Percentiles rank a stretch among this genome's conserved stretches.
These are phyloP conservation scores for Exophiala bonariae DNA, from an alignment of 2,329 filamentous ascomycete genomes.

Conservation along the genomic window DNA sequence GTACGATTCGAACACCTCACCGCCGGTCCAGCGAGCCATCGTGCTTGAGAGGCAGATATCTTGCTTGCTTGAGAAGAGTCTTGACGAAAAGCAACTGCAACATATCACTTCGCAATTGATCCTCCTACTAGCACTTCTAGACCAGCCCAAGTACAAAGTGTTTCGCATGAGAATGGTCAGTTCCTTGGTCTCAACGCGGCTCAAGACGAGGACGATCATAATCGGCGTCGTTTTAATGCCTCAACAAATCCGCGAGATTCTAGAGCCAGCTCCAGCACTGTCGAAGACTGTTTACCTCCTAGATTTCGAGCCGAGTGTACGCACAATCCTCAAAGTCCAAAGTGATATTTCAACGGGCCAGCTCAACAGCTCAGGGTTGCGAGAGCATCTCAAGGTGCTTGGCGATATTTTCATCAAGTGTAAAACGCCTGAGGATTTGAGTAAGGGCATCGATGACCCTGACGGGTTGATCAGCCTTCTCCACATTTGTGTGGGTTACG, in stretches of 20 bases:
- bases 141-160: slow-evolving; percentile 12
- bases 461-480: slow-evolving; percentile 53
- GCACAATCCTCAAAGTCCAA: slow-evolving; percentile 12
- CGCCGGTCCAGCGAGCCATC: slow-evolving; percentile 22
- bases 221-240: slow-evolving; percentile 3
- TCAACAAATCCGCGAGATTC: background rate
- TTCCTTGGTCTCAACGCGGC: slow-evolving; percentile 5
- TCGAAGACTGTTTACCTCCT: slow-evolving; percentile 13
- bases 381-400: slow-evolving; percentile 21
- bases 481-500: slow-evolving; percentile 55
- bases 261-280: background rate
- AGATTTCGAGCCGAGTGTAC: slow-evolving; percentile 14
- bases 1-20: slow-evolving; percentile 18
- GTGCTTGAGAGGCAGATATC: slow-evolving; percentile 26
- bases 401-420: slow-evolving; percentile 44
- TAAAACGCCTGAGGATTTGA: slow-evolving; percentile 42
- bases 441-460: slow-evolving; percentile 50
- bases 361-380: slow-evolving; percentile 4
- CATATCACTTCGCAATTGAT: slow-evolving; percentile 4
- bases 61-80: slow-evolving; percentile 6
- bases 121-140: slow-evolving; percentile 6
- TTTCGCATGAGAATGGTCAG: slow-evolving; percentile 13
- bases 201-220: slow-evolving; percentile 8
- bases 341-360: slow-evolving; percentile 25
- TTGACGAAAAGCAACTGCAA: slow-evolving; percentile 7